phyloP scores from a whole-genome alignment of 2,329 filamentous ascomycete species.

The Sporothrix protearum region DNA sequence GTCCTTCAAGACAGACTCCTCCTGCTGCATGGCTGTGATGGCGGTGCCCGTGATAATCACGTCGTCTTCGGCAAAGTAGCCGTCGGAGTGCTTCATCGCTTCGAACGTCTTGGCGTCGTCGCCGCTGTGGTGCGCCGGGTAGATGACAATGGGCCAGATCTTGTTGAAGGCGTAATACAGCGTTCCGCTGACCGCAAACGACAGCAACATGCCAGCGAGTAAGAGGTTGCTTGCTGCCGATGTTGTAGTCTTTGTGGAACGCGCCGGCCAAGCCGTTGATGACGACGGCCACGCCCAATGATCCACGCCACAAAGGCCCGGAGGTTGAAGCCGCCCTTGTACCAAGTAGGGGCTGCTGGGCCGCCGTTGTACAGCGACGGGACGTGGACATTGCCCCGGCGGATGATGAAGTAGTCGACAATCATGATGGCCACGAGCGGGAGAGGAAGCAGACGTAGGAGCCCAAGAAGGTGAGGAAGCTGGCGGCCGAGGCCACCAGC shows the following conservation, averaged over 20 bases:
- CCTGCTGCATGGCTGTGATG: conserved; percentile 1
- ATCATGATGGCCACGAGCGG: conserved; percentile 21
- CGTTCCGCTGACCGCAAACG: conserved; percentile 34
- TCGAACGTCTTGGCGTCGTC: conserved; percentile 10
- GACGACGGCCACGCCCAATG: conserved; percentile 36
- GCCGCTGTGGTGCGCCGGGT: conserved; percentile 8
- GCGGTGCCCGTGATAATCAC: not conserved
- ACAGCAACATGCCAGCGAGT: conserved; percentile 36
- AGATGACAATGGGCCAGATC: conserved; percentile 34
- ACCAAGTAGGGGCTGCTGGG: conserved; percentile 37
- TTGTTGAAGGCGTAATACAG: conserved; percentile 37
- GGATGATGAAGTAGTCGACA: conserved; percentile 36
- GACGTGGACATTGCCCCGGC: conserved; percentile 37
- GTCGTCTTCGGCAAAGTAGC: conserved; percentile 16
- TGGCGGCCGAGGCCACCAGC: conserved; percentile 26
- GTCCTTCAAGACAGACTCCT: conserved; percentile 5
- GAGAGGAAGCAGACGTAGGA: conserved; percentile 29
- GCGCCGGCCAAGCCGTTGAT: conserved; percentile 37
- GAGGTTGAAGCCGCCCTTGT: conserved; percentile 36
- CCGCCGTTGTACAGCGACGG: conserved; percentile 35
- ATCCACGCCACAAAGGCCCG: conserved; percentile 37
- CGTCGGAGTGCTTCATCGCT: conserved; percentile 9
- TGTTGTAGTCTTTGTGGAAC: conserved; percentile 34
- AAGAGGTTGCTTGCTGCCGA: conserved; percentile 34
- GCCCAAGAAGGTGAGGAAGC: conserved; percentile 28